Percentiles rank a stretch among this genome's conserved stretches.
Evolutionary conservation across 2,329 filamentous ascomycete species (phyloP).

Genomic region (Hirsutella thompsonii): DNA sequence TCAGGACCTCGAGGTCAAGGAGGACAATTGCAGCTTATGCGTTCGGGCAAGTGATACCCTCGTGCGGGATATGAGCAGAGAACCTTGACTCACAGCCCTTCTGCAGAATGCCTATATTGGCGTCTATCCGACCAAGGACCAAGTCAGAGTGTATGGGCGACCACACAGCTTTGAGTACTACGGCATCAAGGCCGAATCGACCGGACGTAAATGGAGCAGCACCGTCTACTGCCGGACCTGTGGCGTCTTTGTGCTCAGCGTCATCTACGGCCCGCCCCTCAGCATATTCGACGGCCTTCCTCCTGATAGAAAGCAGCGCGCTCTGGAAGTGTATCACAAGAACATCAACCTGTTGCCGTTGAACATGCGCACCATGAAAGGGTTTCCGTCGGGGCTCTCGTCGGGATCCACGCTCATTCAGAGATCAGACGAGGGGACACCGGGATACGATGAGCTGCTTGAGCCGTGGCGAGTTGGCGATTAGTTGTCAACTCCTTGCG

Average conservation of each 20-base stretch:
- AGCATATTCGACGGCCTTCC: constrained; percentile 14
- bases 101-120: constrained; percentile 14
- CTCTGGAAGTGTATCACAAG: constrained; percentile 8
- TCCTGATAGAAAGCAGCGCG: constrained; percentile 10
- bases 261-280: constrained; percentile 16
- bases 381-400: constrained; percentile 3
- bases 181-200: background rate
- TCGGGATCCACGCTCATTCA: constrained; percentile 4
- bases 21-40: constrained; percentile 24
- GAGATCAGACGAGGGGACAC: constrained; percentile 11
- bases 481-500: no score
- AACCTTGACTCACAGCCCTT: no score
- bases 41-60: constrained; percentile 10
- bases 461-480: background rate
- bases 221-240: constrained; percentile 13
- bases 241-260: constrained; percentile 15
- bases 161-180: constrained; percentile 14
- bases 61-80: no score
- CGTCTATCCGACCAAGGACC: constrained; percentile 13
- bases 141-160: constrained; percentile 13
- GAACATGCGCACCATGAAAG: constrained; percentile 12
- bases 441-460: constrained; percentile 8
- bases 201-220: constrained; percentile 9
- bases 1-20: constrained; percentile 25
- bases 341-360: constrained; percentile 14